Evolutionary conservation across 164 flowering plant genomes (phyloP), one percentile per base, ranked within the genome.

Genomic region (Aristolochia contorta): DNA sequence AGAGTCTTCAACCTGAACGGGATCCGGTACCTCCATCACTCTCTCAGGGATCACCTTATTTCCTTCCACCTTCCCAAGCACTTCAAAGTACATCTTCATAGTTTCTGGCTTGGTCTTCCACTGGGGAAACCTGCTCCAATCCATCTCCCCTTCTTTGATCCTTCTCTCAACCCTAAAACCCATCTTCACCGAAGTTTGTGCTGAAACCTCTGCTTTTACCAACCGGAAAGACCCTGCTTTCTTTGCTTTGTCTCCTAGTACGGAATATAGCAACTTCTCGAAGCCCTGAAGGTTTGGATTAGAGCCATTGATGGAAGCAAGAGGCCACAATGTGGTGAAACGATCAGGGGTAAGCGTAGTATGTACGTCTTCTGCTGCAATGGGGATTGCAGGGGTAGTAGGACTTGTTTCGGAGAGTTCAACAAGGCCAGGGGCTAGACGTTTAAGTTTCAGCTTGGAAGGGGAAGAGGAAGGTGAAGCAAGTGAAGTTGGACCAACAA

Each of bases 41-140:
- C 68, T 81, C 82, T 93, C 97, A 1, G 97, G 85, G 12, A 82
- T 71, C 41, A 93, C 70, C 69, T 76, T 88, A 50, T 84, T 74
- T 7, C 96, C 97, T 1, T 90, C 99, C 6, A 93, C 82, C 79
- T 85, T 90, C 2, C 81, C 97, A 67, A 91, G 74, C 9, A 88
- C 99, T 75, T 91, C 99, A 69, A 91, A 93, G 53, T 86, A 85
- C 91, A 88, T 78, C 72, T 69, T 81, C 68, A 81, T 68, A 0
- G 56, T 61, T 71, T 80, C 81, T 0, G 99, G 96, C 69, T 80
- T 88, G 3, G 97, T 93, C 74, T 94, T 77, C 99, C 97, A 93
- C 65, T 62, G 80, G 0, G 95, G 95, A 54, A 81, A 68, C 43
- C 71, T 77, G 16, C 69, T 54, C 69, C 68, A 67, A 12, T 67